Conservation (phyloP, 2,329 filamentous ascomycete species). For the Alternaria sp. region DNA sequence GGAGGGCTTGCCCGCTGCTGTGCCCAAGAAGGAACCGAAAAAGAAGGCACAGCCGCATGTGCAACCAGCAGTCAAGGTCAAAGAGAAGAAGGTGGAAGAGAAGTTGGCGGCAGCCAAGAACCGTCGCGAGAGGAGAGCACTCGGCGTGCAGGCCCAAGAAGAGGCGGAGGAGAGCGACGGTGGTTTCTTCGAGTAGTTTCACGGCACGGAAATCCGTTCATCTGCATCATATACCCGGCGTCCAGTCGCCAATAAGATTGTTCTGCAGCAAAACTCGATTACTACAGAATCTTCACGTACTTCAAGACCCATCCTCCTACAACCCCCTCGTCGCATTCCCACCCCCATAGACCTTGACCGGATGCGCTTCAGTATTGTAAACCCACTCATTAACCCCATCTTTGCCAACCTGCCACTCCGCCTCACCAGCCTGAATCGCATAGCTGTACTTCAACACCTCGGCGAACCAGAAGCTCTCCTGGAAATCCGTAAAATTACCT, state of each 20-base stretch:
- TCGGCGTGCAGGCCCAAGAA: conserved; percentile 24
- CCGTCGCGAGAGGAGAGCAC: conserved; percentile 27
- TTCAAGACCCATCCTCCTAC: neutral
- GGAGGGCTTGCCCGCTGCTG: conserved; percentile 26
- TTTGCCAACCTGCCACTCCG: conserved; percentile 61
- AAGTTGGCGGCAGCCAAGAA: conserved; percentile 20
- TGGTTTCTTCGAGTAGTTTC: conserved; percentile 47
- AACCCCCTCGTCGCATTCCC: neutral
- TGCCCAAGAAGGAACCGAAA: conserved; percentile 30
- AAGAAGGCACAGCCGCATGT: conserved; percentile 19
- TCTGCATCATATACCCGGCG: conserved; percentile 27
- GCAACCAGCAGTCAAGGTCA: conserved; percentile 14
- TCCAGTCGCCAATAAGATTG: conserved; percentile 1
- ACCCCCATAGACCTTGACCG: conserved; percentile 53
- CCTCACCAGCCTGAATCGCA: conserved; percentile 69
- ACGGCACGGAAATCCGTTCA: conserved; percentile 3
- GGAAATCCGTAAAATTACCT: conserved; percentile 69
- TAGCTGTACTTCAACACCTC: conserved; percentile 88
- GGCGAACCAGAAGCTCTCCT: conserved; percentile 88
- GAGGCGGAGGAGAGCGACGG: conserved; percentile 46
- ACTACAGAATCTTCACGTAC: too few species aligned
- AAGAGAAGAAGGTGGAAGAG: conserved; percentile 22
- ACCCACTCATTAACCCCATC: conserved; percentile 62
- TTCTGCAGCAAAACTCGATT: neutral
- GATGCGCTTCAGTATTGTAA: conserved; percentile 71